A percentile compares a stretch with the other conserved stretches of the same genome.
These are phyloP conservation scores for Actinomucor elegans DNA, from an alignment of 371 early-diverging fungal genomes.

Conservation along the genomic window DNA sequence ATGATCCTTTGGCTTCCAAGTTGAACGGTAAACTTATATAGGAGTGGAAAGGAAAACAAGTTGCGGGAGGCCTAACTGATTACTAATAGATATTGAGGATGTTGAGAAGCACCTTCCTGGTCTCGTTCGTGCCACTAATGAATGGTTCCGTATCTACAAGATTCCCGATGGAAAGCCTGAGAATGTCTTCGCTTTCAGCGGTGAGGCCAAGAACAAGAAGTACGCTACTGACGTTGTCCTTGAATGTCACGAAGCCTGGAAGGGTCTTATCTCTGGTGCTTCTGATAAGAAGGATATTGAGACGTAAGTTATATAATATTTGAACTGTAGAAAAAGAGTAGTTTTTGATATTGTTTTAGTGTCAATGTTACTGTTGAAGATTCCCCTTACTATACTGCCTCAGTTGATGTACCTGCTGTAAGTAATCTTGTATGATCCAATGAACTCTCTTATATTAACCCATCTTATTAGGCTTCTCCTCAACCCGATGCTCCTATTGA, in stretches of 20 bases:
- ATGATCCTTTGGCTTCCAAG: conserved; percentile 86
- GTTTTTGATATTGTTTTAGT: conserved; percentile 48
- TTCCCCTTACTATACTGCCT: conserved; percentile 68
- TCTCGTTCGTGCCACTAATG: conserved; percentile 86
- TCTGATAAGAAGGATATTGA: conserved; percentile 71
- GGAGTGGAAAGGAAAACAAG: background rate
- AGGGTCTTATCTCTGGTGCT: conserved; percentile 74
- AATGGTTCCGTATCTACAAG: conserved; percentile 99
- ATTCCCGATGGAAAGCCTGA: conserved; percentile 96
- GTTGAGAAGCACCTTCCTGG: conserved; percentile 93
- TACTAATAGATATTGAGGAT: conserved; percentile 86
- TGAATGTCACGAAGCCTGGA: conserved; percentile 97
- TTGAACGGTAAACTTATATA: conserved; percentile 59
- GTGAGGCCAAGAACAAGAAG: conserved; percentile 90
- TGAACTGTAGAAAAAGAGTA: background rate
- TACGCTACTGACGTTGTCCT: conserved; percentile 92
- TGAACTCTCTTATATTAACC: no score
- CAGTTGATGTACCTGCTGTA: conserved; percentile 72
- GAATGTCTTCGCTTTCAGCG: conserved; percentile 96
- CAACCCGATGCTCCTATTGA: conserved; percentile 64
- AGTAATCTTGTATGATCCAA: conserved; percentile 14
- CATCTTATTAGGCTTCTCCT: conserved; percentile 32
- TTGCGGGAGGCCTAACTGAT: no score
- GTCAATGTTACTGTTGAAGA: conserved; percentile 72
- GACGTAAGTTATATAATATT: conserved; percentile 55